A percentile compares a stretch with the other conserved stretches of the same genome.
Evolutionary conservation across 768 basidiomycete genomes (phyloP).

Genomic region (Crassisporium funariophilum): DNA sequence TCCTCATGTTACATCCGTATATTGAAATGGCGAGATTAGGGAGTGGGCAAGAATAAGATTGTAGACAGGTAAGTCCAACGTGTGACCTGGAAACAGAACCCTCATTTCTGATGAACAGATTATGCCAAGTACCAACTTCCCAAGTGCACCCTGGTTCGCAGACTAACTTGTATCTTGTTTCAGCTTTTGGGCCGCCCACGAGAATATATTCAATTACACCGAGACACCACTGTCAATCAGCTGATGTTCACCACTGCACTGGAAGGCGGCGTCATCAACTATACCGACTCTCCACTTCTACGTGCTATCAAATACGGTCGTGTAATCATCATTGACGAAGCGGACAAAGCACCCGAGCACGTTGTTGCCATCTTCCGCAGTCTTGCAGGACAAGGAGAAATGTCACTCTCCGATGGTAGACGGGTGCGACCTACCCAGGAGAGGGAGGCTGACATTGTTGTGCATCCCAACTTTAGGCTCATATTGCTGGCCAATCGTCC

Average conservation of each 20-base stretch:
- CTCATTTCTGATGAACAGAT: slow-evolving; percentile 21
- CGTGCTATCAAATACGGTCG: slow-evolving; percentile 63
- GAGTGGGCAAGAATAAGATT: slow-evolving; percentile 74
- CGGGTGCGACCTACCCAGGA: slow-evolving; percentile 49
- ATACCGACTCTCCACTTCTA: slow-evolving; percentile 67
- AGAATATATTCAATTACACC: slow-evolving; percentile 72
- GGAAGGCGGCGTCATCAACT: slow-evolving; percentile 56
- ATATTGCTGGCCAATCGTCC: slow-evolving; percentile 67
- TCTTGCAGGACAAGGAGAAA: slow-evolving; percentile 64
- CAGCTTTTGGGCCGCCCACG: slow-evolving; percentile 63
- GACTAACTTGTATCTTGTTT: no score
- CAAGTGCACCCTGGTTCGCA: no score
- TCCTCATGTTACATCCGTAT: no score
- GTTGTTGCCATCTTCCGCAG: slow-evolving; percentile 73
- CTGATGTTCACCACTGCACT: slow-evolving; percentile 70
- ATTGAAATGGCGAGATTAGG: slow-evolving; percentile 32
- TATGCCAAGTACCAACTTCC: slow-evolving; percentile 72
- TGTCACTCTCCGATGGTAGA: slow-evolving; percentile 65
- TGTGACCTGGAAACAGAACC: neutral
- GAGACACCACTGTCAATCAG: slow-evolving; percentile 71
- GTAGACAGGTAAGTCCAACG: slow-evolving; percentile 50
- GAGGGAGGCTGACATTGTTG: slow-evolving; percentile 55
- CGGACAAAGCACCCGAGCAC: slow-evolving; percentile 74
- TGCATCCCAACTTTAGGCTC: slow-evolving; percentile 66
- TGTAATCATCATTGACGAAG: slow-evolving; percentile 71